Base-by-base conservation (phyloP, 2,329 filamentous ascomycete genomes). In the Aspergillus texensis region DNA sequence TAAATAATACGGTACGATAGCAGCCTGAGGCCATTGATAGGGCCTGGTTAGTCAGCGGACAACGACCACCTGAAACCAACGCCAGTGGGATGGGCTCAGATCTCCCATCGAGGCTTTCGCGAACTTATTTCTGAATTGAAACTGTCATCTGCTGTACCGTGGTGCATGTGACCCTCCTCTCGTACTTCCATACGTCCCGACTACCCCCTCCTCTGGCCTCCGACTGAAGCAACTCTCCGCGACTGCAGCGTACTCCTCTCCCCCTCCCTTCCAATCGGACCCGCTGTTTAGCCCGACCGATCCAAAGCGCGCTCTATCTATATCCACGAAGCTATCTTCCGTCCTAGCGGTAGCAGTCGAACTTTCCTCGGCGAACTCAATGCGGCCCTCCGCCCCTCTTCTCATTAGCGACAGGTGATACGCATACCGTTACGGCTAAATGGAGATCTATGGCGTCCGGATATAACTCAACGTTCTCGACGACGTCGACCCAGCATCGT, bases 371-470 rank as follows among this genome's bases (percentile, higher is more conserved):
- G 8, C 53, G 52, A 60, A 61, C 65, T 71, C 75, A 75, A 78
- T 78, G 77, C 72, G 64, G 73, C 63, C 63, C 67, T 67, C 67
- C 65, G 67, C 67, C 56, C 62, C 58, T 66, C 60, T 61, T 60
- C 60, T 68, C 61, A 65, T 66, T 70, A 67, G 70, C 70, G 71
- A 75, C 69, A 72, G 74, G 72, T 78, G 74, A 75, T 75, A 78
- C 65, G 68, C 66, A 72, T 67, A 71, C 19, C 70, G 63, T 65
- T 70, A 69, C 68, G 74, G 72, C 77, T 79, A 74, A 70, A 80
- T 80, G 79, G 79, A 79, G 76, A 75, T 74, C 70, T 70, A 81
- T 81, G 79, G 79, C 79, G 77, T 79, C 79, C 73, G 77, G 72
- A 71, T 75, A 78, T 69, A 77, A 79, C 71, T 75, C 74, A 72